phyloP scores from a whole-genome alignment of 1,139 yeast species.

The Trichomonascaceae sp. region DNA sequence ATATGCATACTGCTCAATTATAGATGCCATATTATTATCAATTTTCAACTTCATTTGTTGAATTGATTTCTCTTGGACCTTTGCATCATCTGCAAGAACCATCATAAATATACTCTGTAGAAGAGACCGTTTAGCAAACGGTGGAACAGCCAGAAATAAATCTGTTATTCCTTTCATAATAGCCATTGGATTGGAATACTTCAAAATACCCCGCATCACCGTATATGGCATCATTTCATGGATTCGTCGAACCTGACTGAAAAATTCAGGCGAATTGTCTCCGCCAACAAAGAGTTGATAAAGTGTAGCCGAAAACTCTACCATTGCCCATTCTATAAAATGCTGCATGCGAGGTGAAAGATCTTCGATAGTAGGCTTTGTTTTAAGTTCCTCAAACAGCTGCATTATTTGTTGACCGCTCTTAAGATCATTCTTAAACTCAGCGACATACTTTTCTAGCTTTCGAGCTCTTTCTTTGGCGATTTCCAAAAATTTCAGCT shows the following conservation, averaged over 20 bases:
- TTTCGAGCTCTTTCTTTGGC: slow-evolving; percentile 46
- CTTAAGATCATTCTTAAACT: slow-evolving; percentile 45
- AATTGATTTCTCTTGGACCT: slow-evolving; percentile 54
- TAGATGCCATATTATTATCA: slow-evolving; percentile 24
- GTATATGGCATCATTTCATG: slow-evolving; percentile 75
- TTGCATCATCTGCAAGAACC: slow-evolving; percentile 72
- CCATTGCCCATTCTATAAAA: slow-evolving; percentile 73
- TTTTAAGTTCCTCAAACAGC: slow-evolving; percentile 60
- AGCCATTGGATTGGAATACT: slow-evolving; percentile 79
- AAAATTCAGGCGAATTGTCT: slow-evolving; percentile 70
- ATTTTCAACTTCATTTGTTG: slow-evolving; percentile 41
- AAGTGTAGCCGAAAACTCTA: slow-evolving; percentile 76
- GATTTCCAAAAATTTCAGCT: slow-evolving; percentile 64
- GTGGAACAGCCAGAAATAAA: slow-evolving; percentile 62
- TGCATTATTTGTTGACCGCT: slow-evolving; percentile 42
- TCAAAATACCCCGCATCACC: slow-evolving; percentile 64
- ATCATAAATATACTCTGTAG: slow-evolving; percentile 68
- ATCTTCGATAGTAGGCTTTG: slow-evolving; percentile 47
- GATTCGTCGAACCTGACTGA: slow-evolving; percentile 58
- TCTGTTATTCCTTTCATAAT: slow-evolving; percentile 73
- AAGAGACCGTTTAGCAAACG: slow-evolving; percentile 64
- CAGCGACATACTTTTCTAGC: slow-evolving; percentile 47
- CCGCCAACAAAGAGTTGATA: slow-evolving; percentile 74
- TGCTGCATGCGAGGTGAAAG: slow-evolving; percentile 62
- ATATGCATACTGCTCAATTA: slow-evolving; percentile 28